These are phyloP conservation scores for Myxozyma mucilagina DNA, from an alignment of 805 yeast species.

Conservation along the genomic window DNA sequence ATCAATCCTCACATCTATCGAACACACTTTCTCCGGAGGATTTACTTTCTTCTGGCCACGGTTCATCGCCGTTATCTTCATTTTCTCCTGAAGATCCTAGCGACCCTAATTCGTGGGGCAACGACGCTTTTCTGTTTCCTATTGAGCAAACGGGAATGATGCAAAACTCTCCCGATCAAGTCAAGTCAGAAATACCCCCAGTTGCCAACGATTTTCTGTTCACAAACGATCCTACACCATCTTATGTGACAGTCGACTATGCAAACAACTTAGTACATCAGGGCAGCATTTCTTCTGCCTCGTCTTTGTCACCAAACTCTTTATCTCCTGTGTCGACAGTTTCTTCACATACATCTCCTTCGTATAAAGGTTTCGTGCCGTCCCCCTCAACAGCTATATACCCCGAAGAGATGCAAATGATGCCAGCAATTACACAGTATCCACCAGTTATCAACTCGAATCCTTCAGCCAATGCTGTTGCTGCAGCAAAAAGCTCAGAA, in stretches of 20 bases:
- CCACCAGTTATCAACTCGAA: not conserved
- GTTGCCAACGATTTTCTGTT: constrained; percentile 3
- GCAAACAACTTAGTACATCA: not conserved
- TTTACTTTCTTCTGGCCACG: constrained; percentile 25
- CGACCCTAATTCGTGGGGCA: constrained; percentile 22
- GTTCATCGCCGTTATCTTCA: constrained; percentile 29
- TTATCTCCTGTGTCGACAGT: constrained; percentile 22
- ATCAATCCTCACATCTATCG: constrained; percentile 15
- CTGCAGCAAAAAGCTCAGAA: not conserved
- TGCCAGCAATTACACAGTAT: not conserved
- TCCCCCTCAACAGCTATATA: constrained; percentile 10
- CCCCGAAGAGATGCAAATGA: not conserved
- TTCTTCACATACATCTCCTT: constrained; percentile 18
- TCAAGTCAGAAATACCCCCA: constrained; percentile 6
- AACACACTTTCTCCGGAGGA: constrained; percentile 27
- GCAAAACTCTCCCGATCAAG: not conserved
- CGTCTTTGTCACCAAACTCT: constrained; percentile 19
- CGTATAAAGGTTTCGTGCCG: constrained; percentile 10
- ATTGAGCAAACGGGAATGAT: constrained; percentile 9
- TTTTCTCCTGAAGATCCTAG: constrained; percentile 18
- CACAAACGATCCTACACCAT: not conserved
- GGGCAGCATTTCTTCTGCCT: not conserved
- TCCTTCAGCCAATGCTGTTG: not conserved
- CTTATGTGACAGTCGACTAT: constrained; percentile 1
- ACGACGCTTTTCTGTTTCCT: constrained; percentile 23